These are phyloP conservation scores for Saccharomycopsis malanga DNA, from an alignment of 805 yeast species.

Conservation along the genomic window DNA sequence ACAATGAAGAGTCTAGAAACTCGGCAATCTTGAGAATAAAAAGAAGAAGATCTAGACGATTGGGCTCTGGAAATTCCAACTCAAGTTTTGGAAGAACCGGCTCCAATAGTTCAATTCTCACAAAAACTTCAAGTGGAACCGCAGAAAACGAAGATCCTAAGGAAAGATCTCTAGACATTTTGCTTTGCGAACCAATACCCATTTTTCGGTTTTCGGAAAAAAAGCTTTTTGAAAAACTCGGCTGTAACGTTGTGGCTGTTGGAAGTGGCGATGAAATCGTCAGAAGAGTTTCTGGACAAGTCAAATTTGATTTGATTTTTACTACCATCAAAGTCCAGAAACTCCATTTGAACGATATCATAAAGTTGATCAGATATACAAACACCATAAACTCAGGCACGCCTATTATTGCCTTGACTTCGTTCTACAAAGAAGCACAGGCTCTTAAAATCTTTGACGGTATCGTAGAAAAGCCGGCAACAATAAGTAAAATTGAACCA, in stretches of 20 bases:
- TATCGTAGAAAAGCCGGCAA: constrained; percentile 65
- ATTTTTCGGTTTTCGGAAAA: constrained; percentile 64
- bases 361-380: constrained; percentile 67
- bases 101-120: neutral
- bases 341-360: constrained; percentile 67
- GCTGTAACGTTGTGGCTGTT: constrained; percentile 75
- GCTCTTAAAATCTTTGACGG: constrained; percentile 51
- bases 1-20: constrained; percentile 50
- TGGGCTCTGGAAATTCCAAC: constrained; percentile 24
- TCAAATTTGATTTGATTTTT: constrained; percentile 76
- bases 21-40: constrained; percentile 47
- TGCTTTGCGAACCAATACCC: constrained; percentile 84
- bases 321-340: constrained; percentile 66
- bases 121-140: neutral
- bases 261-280: constrained; percentile 77
- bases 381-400: constrained; percentile 71
- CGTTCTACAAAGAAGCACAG: constrained; percentile 60
- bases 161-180: constrained; percentile 47
- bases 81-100: neutral
- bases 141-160: constrained; percentile 6
- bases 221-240: constrained; percentile 55
- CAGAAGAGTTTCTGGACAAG: constrained; percentile 72
- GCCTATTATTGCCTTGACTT: constrained; percentile 70
- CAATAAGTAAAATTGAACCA: constrained; percentile 20
- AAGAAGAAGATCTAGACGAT: constrained; percentile 44